Percentiles rank a stretch among this genome's conserved stretches.
phyloP scores from a whole-genome alignment of 495 filamentous ascomycete genomes.

The Tuber borchii region DNA sequence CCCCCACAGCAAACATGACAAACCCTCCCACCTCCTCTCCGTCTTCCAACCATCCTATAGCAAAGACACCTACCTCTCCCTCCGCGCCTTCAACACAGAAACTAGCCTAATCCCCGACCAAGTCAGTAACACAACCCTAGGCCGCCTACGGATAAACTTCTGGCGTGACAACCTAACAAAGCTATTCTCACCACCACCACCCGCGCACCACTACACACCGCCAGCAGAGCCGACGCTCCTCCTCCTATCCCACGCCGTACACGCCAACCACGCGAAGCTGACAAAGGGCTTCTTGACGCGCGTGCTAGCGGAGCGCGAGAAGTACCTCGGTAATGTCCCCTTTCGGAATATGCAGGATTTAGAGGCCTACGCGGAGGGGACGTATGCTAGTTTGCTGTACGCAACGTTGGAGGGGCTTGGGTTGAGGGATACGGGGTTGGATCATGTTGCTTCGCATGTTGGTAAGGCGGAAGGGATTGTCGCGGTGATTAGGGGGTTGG shows the following conservation, averaged over 20 bases:
- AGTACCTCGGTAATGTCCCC: constrained; percentile 74
- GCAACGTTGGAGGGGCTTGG: constrained; percentile 71
- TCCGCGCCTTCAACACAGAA: constrained; percentile 89
- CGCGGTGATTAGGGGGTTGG: constrained; percentile 74
- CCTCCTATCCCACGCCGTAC: constrained; percentile 64
- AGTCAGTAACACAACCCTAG: constrained; percentile 72
- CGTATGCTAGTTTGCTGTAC: constrained; percentile 90
- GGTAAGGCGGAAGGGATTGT: constrained; percentile 88
- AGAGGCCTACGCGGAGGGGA: constrained; percentile 86
- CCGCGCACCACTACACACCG: neutral
- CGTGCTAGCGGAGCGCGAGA: constrained; percentile 60
- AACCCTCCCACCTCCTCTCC: constrained; percentile 76
- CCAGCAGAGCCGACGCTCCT: constrained; percentile 89
- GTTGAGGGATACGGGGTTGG: constrained; percentile 70
- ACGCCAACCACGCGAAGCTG: constrained; percentile 11
- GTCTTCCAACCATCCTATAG: constrained; percentile 68
- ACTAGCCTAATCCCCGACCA: constrained; percentile 80
- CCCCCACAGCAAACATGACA: constrained; percentile 63
- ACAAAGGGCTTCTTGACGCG: constrained; percentile 69
- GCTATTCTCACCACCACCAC: constrained; percentile 37
- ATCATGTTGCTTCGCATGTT: constrained; percentile 88
- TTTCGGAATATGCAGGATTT: constrained; percentile 62
- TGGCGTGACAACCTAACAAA: constrained; percentile 75
- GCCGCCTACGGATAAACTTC: constrained; percentile 83
- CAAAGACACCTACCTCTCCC: constrained; percentile 76